Evolutionary conservation across 306 rosid species (phyloP), one percentile per base, ranked within the genome.

Genomic region (Vigna reflexopilosa): DNA sequence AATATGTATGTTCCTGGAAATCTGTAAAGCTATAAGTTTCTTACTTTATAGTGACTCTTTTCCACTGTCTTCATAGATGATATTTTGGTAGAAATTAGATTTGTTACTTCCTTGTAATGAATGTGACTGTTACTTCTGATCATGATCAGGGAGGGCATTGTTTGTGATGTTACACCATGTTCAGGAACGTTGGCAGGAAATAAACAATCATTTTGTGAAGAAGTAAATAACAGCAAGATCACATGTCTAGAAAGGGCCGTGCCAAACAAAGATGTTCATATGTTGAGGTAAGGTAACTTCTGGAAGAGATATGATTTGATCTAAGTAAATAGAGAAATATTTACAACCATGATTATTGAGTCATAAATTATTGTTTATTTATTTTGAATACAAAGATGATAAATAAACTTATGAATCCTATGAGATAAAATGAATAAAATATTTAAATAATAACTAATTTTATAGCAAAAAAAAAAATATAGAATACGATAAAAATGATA

Each of bases 221-320:
- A 82, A 81, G 88, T 65, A 79, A 83, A 84, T 80, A 82, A 67
- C 79, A 59, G 62, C 71, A 86, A 86, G 69, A 57, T 73, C 58
- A 76, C 72, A 56, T 42, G 82, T 30, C 75, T 73, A 57, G 87
- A 86, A 84, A 80, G 74, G 67, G 86, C 66, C 71, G 82, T 57
- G 79, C 75, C 71, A 36, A 54, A 50, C 57, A 76, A 81, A 65
- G 85, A 36, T 69, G 83, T 79, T 34, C 52, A 69, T 64, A 44
- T 78, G 80, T 84, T 72, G 32, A 70, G 95, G 93, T 94, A 72
- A 77, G 82, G 61, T 19, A 75, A 54, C 81, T 45, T 6, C 45
- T 42, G 22, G 7, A 6, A 36, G 6, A 36, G 8, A 36, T 36
- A 36, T 36, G 42, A 36, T 36, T 36, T 36, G 42, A 36, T 36